Evolutionary conservation across 2,329 filamentous ascomycete species (phyloP).

Genomic region (Huntiella moniliformis): DNA sequence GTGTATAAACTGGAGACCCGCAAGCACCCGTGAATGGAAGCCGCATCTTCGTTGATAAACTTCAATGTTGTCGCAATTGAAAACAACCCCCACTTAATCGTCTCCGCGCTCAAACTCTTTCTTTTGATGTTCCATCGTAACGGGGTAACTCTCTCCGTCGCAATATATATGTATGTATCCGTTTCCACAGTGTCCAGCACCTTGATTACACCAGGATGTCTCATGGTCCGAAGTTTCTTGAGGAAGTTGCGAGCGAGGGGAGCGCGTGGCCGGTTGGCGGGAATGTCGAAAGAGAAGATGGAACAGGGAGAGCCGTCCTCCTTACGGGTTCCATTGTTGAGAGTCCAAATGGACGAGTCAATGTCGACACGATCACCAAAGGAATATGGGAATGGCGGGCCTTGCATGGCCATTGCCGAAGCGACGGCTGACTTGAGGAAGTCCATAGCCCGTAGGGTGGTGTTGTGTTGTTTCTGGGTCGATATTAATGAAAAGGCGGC

Average conservation of each 20-base stretch:
- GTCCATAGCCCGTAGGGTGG: constrained; percentile 46
- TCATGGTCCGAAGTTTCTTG: constrained; percentile 78
- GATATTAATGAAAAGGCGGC: too few relatives aligned
- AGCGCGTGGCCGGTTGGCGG: constrained; percentile 58
- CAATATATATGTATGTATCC: constrained; percentile 88
- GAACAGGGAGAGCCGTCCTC: constrained; percentile 89
- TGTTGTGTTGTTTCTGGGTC: too few relatives aligned
- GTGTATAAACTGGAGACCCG: constrained; percentile 78
- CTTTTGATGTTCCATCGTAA: constrained; percentile 79
- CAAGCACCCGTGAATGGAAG: constrained; percentile 76
- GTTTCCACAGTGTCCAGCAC: constrained; percentile 92
- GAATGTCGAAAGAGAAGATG: constrained; percentile 89
- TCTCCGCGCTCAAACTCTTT: constrained; percentile 76
- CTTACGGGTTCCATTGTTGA: constrained; percentile 84
- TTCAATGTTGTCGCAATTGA: constrained; percentile 79
- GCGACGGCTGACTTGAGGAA: constrained; percentile 96
- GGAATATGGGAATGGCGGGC: constrained; percentile 77
- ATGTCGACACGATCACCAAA: constrained; percentile 87
- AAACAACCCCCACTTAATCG: constrained; percentile 88
- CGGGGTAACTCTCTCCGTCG: constrained; percentile 75
- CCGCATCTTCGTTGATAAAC: constrained; percentile 87
- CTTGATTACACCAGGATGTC: constrained; percentile 87
- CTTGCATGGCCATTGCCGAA: constrained; percentile 76
- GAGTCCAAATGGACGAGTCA: constrained; percentile 87
- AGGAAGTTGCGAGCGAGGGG: constrained; percentile 85